Base-by-base conservation (phyloP, 148 eudicot species). In the Vaccinium corymbosum region DNA sequence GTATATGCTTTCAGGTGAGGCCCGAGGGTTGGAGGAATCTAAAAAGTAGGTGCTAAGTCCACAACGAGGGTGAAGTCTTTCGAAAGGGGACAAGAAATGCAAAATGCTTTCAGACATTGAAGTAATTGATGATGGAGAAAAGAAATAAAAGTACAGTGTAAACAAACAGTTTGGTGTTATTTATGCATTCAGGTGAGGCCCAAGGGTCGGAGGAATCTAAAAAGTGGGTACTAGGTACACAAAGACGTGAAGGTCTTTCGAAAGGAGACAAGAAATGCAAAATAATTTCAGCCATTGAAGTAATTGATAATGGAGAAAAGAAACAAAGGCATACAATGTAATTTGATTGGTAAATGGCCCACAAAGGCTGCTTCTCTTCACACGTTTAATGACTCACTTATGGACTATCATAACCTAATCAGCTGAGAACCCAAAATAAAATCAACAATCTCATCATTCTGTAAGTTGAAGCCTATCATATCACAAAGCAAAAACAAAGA, bases 221-320 rank as follows among this genome's bases (percentile, higher is more conserved):
- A 66, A 66, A 66, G 72, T 66, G 16, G 35, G 72, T 12, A 66
- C 72, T 1, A 66, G 38, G 72, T 66, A 27, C 38, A 25, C 17
- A 27, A 68, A 75, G 78, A 42, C 78, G 42, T 19, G 14, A 17
- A 17, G 12, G 78, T 75, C 78, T 75, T 46, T 20, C 53, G 53
- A 75, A 46, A 46, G 52, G 53, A 25, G 25, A 75, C 78, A 75
- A 75, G 78, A 46, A 42, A 46, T 46, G 52, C 53, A 2, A 75
- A 48, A 52, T 42, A 52, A 20, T 20, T 75, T 70, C n/a, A 52
- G 27, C 51, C 78, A 75, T 75, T 75, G 52, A 75, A 75, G 53
- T 13, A 75, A 19, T 75, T 48, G 78, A 75, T 62, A 27, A n/a
- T 75, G 2, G 52, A 42, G 78, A 52, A 42, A 17, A 19, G 50